phyloP scores from a whole-genome alignment of 139 green algal genomes.

The Klebsormidium nitens region DNA sequence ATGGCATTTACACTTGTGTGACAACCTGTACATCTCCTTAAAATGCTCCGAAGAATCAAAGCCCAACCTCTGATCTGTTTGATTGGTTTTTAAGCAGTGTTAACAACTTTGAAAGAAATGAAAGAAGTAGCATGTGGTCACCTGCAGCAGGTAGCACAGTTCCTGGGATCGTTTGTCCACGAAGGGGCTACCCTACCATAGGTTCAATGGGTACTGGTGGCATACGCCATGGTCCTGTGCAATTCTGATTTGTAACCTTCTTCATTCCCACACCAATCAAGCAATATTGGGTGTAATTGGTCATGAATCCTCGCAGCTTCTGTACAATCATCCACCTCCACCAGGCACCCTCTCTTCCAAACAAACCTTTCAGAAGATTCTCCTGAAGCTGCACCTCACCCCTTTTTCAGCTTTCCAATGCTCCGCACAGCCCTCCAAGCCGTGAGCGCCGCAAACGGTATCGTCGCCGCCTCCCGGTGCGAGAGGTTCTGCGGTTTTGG shows the following conservation, averaged over 20 bases:
- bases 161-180: too few relatives aligned
- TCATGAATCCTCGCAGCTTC: not conserved
- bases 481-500: constrained; percentile 4
- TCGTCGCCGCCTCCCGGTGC: constrained; percentile 29
- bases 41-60: too few relatives aligned
- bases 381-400: constrained; percentile 12
- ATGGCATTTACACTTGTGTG: too few relatives aligned
- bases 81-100: too few relatives aligned
- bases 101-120: too few relatives aligned
- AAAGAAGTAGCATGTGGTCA: too few relatives aligned
- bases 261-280: not conserved
- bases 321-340: not conserved
- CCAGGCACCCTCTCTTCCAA: not conserved
- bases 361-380: too few relatives aligned
- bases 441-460: constrained; percentile 27
- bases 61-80: too few relatives aligned
- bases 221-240: not conserved
- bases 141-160: too few relatives aligned
- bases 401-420: constrained; percentile 20
- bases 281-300: not conserved
- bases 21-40: too few relatives aligned
- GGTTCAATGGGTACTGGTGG: too few relatives aligned
- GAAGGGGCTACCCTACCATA: too few relatives aligned
- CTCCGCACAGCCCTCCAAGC: constrained; percentile 20
- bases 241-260: not conserved